Evolutionary conservation across 768 basidiomycete genomes (phyloP), one percentile per base, ranked within the genome.

Genomic region (Grammothele lineata): DNA sequence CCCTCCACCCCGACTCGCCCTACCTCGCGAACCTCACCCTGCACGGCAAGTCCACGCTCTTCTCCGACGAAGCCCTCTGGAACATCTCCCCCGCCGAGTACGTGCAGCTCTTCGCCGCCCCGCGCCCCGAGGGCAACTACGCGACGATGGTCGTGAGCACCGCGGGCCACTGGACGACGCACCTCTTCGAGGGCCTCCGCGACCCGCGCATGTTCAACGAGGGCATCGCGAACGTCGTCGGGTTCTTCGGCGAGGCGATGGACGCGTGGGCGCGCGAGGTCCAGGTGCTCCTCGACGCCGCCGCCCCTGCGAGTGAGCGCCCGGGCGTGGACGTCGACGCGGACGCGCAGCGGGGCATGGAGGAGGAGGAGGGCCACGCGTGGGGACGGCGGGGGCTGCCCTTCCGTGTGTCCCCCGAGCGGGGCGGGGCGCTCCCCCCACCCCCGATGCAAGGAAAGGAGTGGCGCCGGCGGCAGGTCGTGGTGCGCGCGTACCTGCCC

Each of bases 111-210:
- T 76, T 85, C 62, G 61, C 75, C 9, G 61, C 66, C 1, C 70
- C 73, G 11, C 65, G 71, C 0, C 80, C 80, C 3, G 54, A 69
- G 17, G 72, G 60, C 5, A 76, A 78, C 51, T 86, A 83, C 60
- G 72, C 73, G 34, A 84, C 81, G 8, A 66, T 86, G 61, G 56
- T 86, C 47, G 74, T 78, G 21, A 81, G 73, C 62, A 85, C 83
- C 0, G 84, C 66, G 4, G 83, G 83, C 0, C 84, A 85, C 59
- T 86, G 84, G 84, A 85, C 81, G 1, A 76, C 77, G 5, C 74
- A 71, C 0, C 55, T 80, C 21, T 74, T 85, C 57, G 60, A 62
- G 5, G 75, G 68, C 2, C 69, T 71, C 43, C 61, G 58, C 8
- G 62, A 72, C 45, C 59, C 66, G 4, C 53, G 45, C 1, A 54